Evolutionary conservation across 2,329 filamentous ascomycete genomes (phyloP).

Genomic region (Venturia aucupariae): DNA sequence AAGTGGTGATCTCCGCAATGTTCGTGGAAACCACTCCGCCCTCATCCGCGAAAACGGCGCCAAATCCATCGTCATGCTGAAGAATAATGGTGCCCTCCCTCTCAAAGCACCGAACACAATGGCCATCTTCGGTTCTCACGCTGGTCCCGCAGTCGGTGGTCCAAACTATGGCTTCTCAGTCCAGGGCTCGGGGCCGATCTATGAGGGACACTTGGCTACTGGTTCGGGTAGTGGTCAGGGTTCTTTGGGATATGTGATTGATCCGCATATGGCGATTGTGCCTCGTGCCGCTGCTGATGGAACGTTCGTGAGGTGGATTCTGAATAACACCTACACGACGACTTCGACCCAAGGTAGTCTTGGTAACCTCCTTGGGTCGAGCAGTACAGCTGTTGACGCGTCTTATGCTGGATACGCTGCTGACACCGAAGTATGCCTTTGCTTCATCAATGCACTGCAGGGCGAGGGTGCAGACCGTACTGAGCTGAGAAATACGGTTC

Average conservation of each 20-base stretch:
- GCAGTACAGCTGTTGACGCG: background rate
- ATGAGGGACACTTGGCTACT: conserved; percentile 72
- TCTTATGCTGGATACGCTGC: conserved; percentile 43
- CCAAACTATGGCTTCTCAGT: conserved; percentile 58
- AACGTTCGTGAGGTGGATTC: conserved; percentile 52
- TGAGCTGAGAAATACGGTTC: conserved; percentile 61
- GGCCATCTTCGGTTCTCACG: conserved; percentile 58
- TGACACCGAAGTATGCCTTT: conserved; percentile 73
- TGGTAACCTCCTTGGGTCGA: background rate
- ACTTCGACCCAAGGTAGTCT: background rate
- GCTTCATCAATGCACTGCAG: conserved; percentile 51
- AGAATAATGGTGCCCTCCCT: conserved; percentile 43
- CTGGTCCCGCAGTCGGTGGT: conserved; percentile 65
- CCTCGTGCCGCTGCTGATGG: conserved; percentile 64
- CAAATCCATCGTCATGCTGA: conserved; percentile 78
- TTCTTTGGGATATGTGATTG: conserved; percentile 75
- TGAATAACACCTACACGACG: background rate
- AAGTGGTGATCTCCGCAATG: conserved; percentile 55
- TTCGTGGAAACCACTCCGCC: conserved; percentile 62
- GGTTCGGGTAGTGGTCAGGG: conserved; percentile 89
- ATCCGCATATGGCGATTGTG: conserved; percentile 56
- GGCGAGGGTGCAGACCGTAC: conserved; percentile 72
- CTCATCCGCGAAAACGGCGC: conserved; percentile 69
- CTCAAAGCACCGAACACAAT: conserved; percentile 36
- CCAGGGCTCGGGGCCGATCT: conserved; percentile 27